Evolutionary conservation across 2,329 filamentous ascomycete species (phyloP), one percentile per base, ranked within the genome.

Genomic region (Alternaria triticina): DNA sequence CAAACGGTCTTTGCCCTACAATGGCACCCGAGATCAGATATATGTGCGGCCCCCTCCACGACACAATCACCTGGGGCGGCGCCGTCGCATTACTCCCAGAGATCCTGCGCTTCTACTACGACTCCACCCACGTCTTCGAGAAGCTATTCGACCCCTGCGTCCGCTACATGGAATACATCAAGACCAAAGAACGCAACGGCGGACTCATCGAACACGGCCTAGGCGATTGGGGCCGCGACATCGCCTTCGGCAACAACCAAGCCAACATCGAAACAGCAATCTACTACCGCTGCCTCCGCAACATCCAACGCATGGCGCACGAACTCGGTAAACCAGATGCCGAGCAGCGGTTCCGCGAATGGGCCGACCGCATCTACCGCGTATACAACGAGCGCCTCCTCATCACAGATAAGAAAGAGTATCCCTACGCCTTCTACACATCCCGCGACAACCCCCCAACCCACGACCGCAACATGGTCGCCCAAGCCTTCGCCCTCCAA

Each of bases 21-120:
- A 84, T 85, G 82, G 83, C 82, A 1, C 83, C 83, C 0, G 78
- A 83, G 61, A 81, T 83, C 23, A 70, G 83, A 13, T 84, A 84
- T 57, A 84, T 84, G 82, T 83, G 82, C 59, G 83, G 83, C 0
- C 83, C 83, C 1, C 73, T 84, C 4, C 82, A 84, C 58, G 82
- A 84, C 57, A 84, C 82, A 0, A 82, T 83, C 54, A 82, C 80
- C 2, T 83, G 81, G 81, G 81, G 80, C 13, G 80, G 80, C 22
- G 81, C 80, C 1, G 62, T 82, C 73, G 81, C 67, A 6, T 13
- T 71, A 11, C 60, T 73, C 1, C 70, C 70, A 0, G 80, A 81
- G 30, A 70, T 82, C 1, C 65, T 83, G 10, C 77, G 77, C 25
- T 75, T 73, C 30, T 83, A 82, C 70, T 82, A 83, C 57, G 80